These are phyloP conservation scores for Clarireedia sp. DNA, from an alignment of 2,329 filamentous ascomycete genomes.

Conservation along the genomic window DNA sequence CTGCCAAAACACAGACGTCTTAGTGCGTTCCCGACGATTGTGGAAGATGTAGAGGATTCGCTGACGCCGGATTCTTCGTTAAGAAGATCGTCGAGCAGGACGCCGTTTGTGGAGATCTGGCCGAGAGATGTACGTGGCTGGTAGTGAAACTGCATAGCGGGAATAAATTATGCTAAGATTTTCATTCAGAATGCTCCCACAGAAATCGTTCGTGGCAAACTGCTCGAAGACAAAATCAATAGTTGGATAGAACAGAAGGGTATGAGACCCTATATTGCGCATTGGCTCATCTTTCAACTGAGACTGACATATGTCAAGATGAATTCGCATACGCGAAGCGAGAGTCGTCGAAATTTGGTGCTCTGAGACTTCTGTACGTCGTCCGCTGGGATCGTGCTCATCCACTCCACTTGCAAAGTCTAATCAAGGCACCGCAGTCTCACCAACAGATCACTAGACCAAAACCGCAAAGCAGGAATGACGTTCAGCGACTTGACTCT, in stretches of 20 bases:
- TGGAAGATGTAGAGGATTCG: background rate
- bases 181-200: background rate
- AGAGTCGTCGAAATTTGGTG: background rate
- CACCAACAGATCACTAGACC: background rate
- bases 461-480: background rate
- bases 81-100: background rate
- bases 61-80: background rate
- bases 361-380: slow-evolving; percentile 3
- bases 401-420: background rate
- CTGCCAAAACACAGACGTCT: background rate
- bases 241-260: slow-evolving; percentile 4
- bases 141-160: background rate
- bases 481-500: background rate
- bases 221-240: background rate
- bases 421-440: background rate
- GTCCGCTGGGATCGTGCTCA: background rate
- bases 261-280: background rate
- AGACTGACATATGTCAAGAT: background rate
- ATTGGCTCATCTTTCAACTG: background rate
- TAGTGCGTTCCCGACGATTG: slow-evolving; percentile 2
- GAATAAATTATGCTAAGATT: background rate
- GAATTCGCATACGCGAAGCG: background rate
- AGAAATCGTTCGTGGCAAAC: background rate
- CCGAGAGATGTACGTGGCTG: background rate
- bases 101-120: slow-evolving; percentile 1